Evolutionary conservation across 2,329 filamentous ascomycete genomes (phyloP), one percentile per base, ranked within the genome.

Genomic region (Neopestalotiopsis clavispora): DNA sequence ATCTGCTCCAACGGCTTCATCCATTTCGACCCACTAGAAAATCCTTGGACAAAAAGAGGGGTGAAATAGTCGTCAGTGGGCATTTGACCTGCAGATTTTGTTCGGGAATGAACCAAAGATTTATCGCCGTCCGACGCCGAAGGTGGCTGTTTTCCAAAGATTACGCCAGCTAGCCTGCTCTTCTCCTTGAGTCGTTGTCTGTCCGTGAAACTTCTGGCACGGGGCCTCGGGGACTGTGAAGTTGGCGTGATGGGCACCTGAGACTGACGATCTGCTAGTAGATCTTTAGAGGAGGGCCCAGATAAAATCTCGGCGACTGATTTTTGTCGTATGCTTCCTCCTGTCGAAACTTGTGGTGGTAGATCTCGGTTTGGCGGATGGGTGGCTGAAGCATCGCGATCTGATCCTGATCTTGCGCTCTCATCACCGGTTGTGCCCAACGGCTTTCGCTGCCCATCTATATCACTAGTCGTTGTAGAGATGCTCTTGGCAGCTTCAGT

Each of bases 111-210:
- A 17, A 83, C 77, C 4, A 86, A 40, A 17, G 74, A 68, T 65
- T 77, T 73, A 28, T 80, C 75, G 59, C 85, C 86, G 45, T 89
- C 86, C 14, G 85, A 80, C 23, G 80, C 73, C 61, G 83, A 84
- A 72, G 84, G 83, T 1, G 82, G 82, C 67, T 90, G 89, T 75
- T 93, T 94, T 2, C 92, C 91, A 77, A 97, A 96, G 0, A 95
- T 86, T 3, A 96, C 93, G 0, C 90, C 93, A 1, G 91, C 94
- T 14, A 91, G 84, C 73, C 91, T 91, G 71, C 86, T 89, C 75
- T 90, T 91, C 65, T 88, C 85, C 71, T 84, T 87, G 40, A 87
- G 84, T 72, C 87, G 89, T 52, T 82, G 81, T 69, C 87, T 85
- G 57, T 81, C 83, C 42, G 82, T 75, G 38, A 84, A 79, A 71